Evolutionary conservation across 2,329 filamentous ascomycete species (phyloP).

Genomic region (Bisporella sp.): DNA sequence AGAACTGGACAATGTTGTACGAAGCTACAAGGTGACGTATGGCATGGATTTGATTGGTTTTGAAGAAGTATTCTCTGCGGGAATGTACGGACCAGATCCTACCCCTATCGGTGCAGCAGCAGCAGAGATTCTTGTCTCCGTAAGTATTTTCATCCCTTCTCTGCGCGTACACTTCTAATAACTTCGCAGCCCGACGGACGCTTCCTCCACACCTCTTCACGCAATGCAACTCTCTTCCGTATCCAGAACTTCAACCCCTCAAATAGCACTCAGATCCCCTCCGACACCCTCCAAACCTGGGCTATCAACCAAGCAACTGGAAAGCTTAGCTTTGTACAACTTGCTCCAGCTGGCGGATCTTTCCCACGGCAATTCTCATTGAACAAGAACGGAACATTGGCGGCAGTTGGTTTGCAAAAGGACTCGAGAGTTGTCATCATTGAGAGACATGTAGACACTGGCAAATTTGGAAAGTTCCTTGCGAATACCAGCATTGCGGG

Average conservation of each 20-base stretch:
- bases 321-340: conserved; percentile 33
- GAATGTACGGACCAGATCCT: conserved; percentile 38
- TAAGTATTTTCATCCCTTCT: conserved; percentile 31
- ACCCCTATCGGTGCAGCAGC: conserved; percentile 38
- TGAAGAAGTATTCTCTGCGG: conserved; percentile 38
- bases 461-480: conserved; percentile 30
- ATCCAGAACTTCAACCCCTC: conserved; percentile 39
- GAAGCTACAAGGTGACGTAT: conserved; percentile 51
- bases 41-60: conserved; percentile 36
- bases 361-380: conserved; percentile 40
- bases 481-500: conserved; percentile 18
- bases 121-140: conserved; percentile 51
- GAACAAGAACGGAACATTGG: conserved; percentile 37
- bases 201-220: conserved; percentile 62
- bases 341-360: conserved; percentile 37
- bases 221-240: conserved; percentile 50
- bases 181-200: conserved; percentile 45
- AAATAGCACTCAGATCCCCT: conserved; percentile 40
- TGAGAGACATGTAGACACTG: conserved; percentile 32
- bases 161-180: not conserved
- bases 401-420: conserved; percentile 39
- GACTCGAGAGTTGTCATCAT: conserved; percentile 35
- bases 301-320: conserved; percentile 42
- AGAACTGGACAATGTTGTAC: conserved; percentile 38
- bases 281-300: conserved; percentile 61